Evolutionary conservation across 2,329 filamentous ascomycete species (phyloP).

Genomic region (Sarocladium brachiariae): DNA sequence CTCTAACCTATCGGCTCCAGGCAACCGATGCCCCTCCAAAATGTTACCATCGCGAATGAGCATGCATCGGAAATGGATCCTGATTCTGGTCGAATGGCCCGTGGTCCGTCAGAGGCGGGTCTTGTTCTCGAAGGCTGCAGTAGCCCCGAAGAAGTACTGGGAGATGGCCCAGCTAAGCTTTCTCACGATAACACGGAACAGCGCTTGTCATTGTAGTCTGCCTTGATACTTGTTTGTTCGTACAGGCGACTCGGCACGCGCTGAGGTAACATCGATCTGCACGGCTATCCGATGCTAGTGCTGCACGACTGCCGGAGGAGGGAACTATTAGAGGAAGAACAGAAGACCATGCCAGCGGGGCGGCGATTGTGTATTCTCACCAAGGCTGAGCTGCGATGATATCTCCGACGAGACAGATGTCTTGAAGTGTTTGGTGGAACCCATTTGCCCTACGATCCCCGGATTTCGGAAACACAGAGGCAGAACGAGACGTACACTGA

Average conservation of each 20-base stretch:
- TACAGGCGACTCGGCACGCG: too few relatives aligned
- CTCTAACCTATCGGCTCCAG: background rate
- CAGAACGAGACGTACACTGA: too few relatives aligned
- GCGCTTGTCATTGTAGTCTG: too few relatives aligned
- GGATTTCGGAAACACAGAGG: background rate
- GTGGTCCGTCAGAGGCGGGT: background rate
- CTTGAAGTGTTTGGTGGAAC: too few relatives aligned
- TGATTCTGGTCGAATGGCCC: background rate
- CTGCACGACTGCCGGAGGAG: background rate
- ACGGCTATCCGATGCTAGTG: conserved; percentile 7
- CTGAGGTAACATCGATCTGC: background rate
- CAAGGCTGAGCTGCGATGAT: conserved; percentile 1
- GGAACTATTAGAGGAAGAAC: background rate
- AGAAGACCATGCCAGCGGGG: too few relatives aligned
- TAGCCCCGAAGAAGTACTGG: background rate
- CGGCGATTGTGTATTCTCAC: too few relatives aligned
- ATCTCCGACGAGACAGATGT: too few relatives aligned
- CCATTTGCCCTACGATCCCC: too few relatives aligned
- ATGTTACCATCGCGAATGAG: background rate
- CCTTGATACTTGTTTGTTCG: too few relatives aligned
- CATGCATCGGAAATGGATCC: background rate
- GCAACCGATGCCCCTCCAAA: background rate
- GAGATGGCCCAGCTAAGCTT: conserved; percentile 4
- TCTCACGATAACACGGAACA: background rate
- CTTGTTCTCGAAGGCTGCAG: background rate